Base-by-base conservation (phyloP, 2,329 filamentous ascomycete genomes). In the Geosmithia putterillii region DNA sequence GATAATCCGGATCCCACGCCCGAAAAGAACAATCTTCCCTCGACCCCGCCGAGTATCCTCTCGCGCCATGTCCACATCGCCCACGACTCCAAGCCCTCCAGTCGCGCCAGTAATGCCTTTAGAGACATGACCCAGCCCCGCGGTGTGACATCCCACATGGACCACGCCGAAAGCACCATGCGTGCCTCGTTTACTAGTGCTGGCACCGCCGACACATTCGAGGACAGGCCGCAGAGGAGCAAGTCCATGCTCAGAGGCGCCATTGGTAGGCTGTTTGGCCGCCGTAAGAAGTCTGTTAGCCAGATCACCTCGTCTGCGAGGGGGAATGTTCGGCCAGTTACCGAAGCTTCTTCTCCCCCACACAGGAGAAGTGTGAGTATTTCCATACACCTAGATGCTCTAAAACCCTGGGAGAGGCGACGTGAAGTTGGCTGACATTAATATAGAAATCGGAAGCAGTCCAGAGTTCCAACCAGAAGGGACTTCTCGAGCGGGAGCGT, bases 181-280 rank as follows among this genome's bases (percentile, higher is more conserved):
- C 65, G 72, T 34, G 69, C 69, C 49, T 76, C 74, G 14, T 62
- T 60, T 18, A 52, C 68, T 43, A 76, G 69, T 52, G 59, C 60
- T n/a, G 48, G 50, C 37, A 42, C 45, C 21, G 21, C 41, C 25
- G 47, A 46, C 23, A 49, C 47, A 2, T 46, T 25, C 15, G 53
- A 46, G 39, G 47, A 51, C 22, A 51, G 47, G 18, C 71, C 73
- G 2, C 65, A 70, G 42, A 60, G 73, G 46, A 79, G 78, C 50
- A 78, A 74, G 54, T 79, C 76, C 1, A 72, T 70, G 0, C 56
- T 82, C 42, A 71, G 71, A 42, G 65, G 66, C 17, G 74, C 74
- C 0, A 54, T 81, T 39, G 69, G 73, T 41, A 74, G 66, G 48
- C 57, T 82, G 9, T 79, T 82, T 55, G 71, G 74, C 14, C 70